phyloP scores from a whole-genome alignment of 2,329 filamentous ascomycete species.

The Sporothrix euskadiensis region DNA sequence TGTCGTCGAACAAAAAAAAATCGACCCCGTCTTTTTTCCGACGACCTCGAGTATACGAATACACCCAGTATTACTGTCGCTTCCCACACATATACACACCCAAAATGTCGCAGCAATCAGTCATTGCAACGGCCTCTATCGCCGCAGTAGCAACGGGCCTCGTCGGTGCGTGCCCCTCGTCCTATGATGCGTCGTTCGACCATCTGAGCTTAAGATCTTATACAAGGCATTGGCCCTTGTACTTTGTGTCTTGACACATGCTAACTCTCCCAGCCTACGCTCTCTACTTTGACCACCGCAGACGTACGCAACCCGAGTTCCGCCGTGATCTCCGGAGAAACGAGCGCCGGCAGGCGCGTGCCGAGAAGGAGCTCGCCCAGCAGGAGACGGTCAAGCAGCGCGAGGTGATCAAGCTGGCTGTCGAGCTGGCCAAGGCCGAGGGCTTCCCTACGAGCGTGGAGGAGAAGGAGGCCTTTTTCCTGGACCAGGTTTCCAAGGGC shows the following conservation, averaged over 20 bases:
- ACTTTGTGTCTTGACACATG: background rate
- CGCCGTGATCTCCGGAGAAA: constrained; percentile 70
- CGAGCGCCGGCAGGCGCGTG: constrained; percentile 70
- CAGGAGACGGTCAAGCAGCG: constrained; percentile 66
- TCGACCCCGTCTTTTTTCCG: background rate
- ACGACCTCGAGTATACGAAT: background rate
- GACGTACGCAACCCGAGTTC: constrained; percentile 65
- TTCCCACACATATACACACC: constrained; percentile 6
- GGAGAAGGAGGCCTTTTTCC: constrained; percentile 94
- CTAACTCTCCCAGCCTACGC: constrained; percentile 56
- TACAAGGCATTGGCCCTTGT: background rate
- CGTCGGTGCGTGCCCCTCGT: constrained; percentile 51
- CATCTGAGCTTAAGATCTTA: background rate
- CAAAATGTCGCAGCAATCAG: constrained; percentile 60
- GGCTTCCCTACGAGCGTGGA: constrained; percentile 89
- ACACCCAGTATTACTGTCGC: background rate
- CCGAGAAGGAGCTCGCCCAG: constrained; percentile 71
- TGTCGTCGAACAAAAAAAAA: background rate
- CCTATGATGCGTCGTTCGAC: background rate
- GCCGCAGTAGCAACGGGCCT: constrained; percentile 61
- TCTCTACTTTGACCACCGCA: constrained; percentile 68
- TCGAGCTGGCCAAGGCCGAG: constrained; percentile 82
- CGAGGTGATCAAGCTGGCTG: constrained; percentile 70
- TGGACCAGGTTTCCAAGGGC: constrained; percentile 88
- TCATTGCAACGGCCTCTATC: constrained; percentile 60